Base-by-base conservation (phyloP, 2,329 filamentous ascomycete genomes). In the Scedosporium apiospermum region DNA sequence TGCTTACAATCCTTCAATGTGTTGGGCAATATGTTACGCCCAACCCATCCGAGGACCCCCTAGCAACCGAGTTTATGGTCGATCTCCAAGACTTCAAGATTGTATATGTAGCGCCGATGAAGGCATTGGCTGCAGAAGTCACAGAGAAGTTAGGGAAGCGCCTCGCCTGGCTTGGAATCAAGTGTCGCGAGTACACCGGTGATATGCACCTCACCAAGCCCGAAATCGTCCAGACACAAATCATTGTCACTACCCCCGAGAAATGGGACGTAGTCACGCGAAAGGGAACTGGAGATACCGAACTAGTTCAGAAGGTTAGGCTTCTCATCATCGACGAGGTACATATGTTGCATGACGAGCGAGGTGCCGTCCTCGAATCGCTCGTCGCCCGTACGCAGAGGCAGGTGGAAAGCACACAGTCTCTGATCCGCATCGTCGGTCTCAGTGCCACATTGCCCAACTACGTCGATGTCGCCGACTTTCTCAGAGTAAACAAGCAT, bases 191-290 rank as follows among this genome's bases (percentile, higher is more conserved):
- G 75, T 87, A 96, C 73, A 99, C 95, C 58, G 95, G 95, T 70
- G 95, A 99, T 73, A 99, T 99, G 95, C 95, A 99, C 71, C 82
- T 99, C 63, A 97, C 93, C 58, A 99, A 99, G 74, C 84, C 91
- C 1, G 96, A 99, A 74, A 96, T 99, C 65, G 83, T 97, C 16
- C 88, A 93, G 66, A 99, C 95, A 0, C 95, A 99, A 72, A 95
- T 99, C 68, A 96, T 99, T 64, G 95, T 99, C 59, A 99, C 96
- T 0, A 99, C 95, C 0, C 95, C 95, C 42, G 95, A 99, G 76
- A 99, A 99, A 76, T 99, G 96, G 96, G 95, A 99, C 73, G 95
- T 99, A 0, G 91, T 99, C 4, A 99, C 95, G 3, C 84, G 95
- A 65, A 99, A 98, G 75, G 96, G 93, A 63, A 98, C 93, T 1